Evolutionary conservation across 495 filamentous ascomycete species (phyloP), one percentile per base, ranked within the genome.

Genomic region (Aspergillus mulundensis): DNA sequence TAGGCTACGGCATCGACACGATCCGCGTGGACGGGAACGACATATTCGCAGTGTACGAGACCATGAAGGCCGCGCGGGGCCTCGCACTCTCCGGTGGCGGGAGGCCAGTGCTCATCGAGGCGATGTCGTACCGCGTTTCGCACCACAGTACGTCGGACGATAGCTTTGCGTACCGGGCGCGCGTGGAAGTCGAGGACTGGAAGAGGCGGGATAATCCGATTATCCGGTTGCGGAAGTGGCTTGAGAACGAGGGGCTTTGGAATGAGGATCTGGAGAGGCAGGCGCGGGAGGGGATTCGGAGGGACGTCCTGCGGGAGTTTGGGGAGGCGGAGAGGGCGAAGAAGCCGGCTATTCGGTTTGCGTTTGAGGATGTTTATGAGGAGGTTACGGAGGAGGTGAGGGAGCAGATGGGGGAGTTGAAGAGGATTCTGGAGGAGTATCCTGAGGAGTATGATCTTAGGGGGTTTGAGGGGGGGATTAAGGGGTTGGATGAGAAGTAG

Each of bases 131-230:
- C 69, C 91, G 94, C 15, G 92, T 99, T 43, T 89, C 85, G 32
- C 94, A 99, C 68, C 94, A 99, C 72, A 96, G 91, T 70, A 99
- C 94, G 0, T 90, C 86, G n/a, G 94, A 99, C 62, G 94, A 99
- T 66, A 92, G 87, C 34, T 97, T 96, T 65, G 93, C 93, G 1
- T 99, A 99, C 70, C 90, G 94, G 16, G 91, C 93, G 0, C 81
- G 84, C 23, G 87, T 96, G 0, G 94, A 99, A 63, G 94, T 99
- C 2, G 94, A 99, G 64, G 93, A 97, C 60, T 98, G 94, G 94
- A 97, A 97, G 67, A 78, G 91, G 5, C 78, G 95, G 10, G 94
- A 98, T 67, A 97, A 97, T 65, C 94, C 94, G 0, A 91, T 98
- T 40, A 89, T 91, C 41, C 77, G 93, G 47, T 67, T 98, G 61